phyloP scores from a whole-genome alignment of 495 filamentous ascomycete genomes.

The Eremomyces bilateralis region DNA sequence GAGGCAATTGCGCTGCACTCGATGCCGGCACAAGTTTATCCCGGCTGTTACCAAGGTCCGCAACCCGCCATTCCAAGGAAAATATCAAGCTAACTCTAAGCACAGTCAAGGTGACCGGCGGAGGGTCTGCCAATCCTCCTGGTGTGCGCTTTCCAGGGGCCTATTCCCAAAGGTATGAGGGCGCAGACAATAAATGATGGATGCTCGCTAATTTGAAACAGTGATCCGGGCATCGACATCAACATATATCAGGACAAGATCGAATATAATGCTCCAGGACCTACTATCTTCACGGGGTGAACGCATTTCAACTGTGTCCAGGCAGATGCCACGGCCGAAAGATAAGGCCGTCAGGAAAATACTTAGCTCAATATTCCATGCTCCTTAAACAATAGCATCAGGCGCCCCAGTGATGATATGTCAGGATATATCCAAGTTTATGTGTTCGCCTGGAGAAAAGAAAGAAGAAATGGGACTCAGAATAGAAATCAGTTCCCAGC shows the following conservation, averaged over 20 bases:
- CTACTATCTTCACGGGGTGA: conserved; percentile 8
- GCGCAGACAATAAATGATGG: background rate
- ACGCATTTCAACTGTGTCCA: too few relatives aligned
- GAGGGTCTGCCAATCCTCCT: conserved; percentile 6
- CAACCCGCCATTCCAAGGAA: background rate
- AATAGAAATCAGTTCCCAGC: too few relatives aligned
- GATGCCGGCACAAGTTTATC: conserved; percentile 2
- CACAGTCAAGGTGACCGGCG: conserved; percentile 9
- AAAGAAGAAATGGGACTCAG: too few relatives aligned
- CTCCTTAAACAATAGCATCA: too few relatives aligned
- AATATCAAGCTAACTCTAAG: conserved; percentile 7
- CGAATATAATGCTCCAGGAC: conserved; percentile 11
- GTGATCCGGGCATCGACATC: conserved; percentile 9
- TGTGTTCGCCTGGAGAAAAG: too few relatives aligned
- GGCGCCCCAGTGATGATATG: too few relatives aligned
- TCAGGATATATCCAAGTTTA: too few relatives aligned
- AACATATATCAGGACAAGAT: conserved; percentile 7
- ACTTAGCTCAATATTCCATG: too few relatives aligned
- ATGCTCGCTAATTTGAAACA: conserved; percentile 3
- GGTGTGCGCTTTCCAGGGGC: conserved; percentile 11
- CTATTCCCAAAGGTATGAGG: conserved; percentile 8
- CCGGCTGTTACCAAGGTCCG: background rate
- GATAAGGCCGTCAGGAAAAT: too few relatives aligned
- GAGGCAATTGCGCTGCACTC: conserved; percentile 13
- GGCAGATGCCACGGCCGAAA: too few relatives aligned